A percentile compares a stretch with the other conserved stretches of the same genome.
These are phyloP conservation scores for Aspergillus caelatus DNA, from an alignment of 2,329 filamentous ascomycete genomes.

Conservation along the genomic window DNA sequence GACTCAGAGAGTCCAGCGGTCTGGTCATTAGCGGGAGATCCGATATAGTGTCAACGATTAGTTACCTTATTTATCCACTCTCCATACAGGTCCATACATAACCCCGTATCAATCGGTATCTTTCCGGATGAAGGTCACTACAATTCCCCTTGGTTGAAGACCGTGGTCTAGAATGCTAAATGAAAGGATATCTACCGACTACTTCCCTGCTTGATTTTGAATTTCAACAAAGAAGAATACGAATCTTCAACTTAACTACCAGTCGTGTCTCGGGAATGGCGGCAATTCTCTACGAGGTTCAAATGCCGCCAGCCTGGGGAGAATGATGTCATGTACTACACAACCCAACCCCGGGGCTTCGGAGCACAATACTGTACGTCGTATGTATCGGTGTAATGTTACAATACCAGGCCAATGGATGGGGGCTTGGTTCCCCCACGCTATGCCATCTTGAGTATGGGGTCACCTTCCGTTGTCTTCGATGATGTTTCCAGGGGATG, in stretches of 20 bases:
- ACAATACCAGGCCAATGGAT: slow-evolving; percentile 5
- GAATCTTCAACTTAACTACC: neutral
- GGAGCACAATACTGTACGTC: neutral
- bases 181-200: neutral
- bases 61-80: neutral
- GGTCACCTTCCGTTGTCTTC: slow-evolving; percentile 6
- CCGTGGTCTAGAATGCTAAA: neutral
- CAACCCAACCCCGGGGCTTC: neutral
- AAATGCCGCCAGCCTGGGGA: neutral
- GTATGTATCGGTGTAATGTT: neutral
- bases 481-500: neutral
- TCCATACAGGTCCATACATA: neutral
- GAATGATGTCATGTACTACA: slow-evolving; percentile 3
- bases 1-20: slow-evolving; percentile 33
- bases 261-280: neutral
- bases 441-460: neutral
- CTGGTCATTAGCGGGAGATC: slow-evolving; percentile 32
- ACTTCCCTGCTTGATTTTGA: neutral
- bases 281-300: neutral
- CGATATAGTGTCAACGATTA: slow-evolving; percentile 17
- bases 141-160: neutral
- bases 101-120: neutral
- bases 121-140: neutral
- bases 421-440: slow-evolving; percentile 9
- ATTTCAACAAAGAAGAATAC: neutral